phyloP scores from a whole-genome alignment of 352 stramenopile genomes.

The Globisporangium cylindrosporum region DNA sequence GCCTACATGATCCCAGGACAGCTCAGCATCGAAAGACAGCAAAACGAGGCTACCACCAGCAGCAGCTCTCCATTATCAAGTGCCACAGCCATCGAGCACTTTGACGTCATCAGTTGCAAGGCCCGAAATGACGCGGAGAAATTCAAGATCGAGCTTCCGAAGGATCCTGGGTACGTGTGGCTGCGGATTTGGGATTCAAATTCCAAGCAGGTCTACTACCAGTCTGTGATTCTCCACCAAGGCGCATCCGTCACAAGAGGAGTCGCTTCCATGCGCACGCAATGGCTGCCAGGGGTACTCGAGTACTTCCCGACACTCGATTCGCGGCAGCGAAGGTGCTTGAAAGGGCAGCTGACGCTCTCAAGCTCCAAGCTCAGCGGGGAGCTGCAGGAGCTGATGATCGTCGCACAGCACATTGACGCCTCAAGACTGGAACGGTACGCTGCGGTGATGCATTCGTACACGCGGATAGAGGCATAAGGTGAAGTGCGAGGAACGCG shows the following conservation, averaged over 20 bases:
- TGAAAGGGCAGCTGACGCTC: conserved; percentile 47
- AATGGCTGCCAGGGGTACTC: conserved; percentile 51
- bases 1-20: neutral
- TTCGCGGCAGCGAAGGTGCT: conserved; percentile 33
- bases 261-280: conserved; percentile 25
- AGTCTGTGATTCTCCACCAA: conserved; percentile 30
- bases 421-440: conserved; percentile 36
- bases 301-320: conserved; percentile 41
- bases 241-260: conserved; percentile 18
- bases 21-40: conserved; percentile 15
- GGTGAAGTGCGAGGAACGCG: neutral
- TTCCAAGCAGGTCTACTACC: conserved; percentile 33
- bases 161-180: conserved; percentile 41
- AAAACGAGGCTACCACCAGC: neutral
- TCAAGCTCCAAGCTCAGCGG: conserved; percentile 25
- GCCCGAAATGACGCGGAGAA: neutral
- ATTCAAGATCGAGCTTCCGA: conserved; percentile 28
- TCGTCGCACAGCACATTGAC: conserved; percentile 45
- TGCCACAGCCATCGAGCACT: conserved; percentile 25
- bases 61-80: neutral
- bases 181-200: conserved; percentile 20
- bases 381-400: conserved; percentile 29
- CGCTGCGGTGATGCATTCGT: conserved; percentile 46
- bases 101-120: conserved; percentile 30
- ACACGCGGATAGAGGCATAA: conserved; percentile 24